Percentiles rank a stretch among this genome's conserved stretches.
Evolutionary conservation across 148 eudicot genomes (phyloP).

Genomic region (Tetragonia tetragonoides): DNA sequence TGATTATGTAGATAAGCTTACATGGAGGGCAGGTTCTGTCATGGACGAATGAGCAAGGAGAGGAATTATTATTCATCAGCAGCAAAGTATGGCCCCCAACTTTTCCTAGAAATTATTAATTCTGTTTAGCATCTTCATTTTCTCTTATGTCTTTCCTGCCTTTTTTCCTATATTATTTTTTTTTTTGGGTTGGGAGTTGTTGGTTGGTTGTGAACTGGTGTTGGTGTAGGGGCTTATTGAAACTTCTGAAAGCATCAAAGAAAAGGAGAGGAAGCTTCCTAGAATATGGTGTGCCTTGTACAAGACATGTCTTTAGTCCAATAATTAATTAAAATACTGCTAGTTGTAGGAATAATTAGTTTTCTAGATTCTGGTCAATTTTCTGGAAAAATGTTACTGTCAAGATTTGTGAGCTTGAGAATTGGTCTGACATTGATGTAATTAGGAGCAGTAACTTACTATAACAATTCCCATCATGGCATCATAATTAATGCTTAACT

Average conservation of each 20-base stretch:
- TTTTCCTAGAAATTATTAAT: neutral
- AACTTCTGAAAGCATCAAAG: neutral
- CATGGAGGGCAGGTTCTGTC: constrained; percentile 95
- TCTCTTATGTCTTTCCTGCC: neutral
- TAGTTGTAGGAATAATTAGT: neutral
- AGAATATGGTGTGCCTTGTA: neutral
- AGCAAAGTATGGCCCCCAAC: constrained; percentile 55
- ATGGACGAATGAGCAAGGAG: constrained; percentile 82
- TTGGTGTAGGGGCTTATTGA: no score
- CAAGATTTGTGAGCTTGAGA: constrained; percentile 9
- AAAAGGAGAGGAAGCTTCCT: constrained; percentile 8
- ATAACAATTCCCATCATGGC: neutral
- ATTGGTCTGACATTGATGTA: constrained; percentile 3
- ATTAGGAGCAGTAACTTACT: neutral
- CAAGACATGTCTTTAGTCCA: neutral
- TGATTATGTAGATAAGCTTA: constrained; percentile 63
- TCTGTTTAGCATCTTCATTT: neutral
- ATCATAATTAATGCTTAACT: neutral
- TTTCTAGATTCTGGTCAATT: constrained; percentile 9
- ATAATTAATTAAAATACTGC: neutral
- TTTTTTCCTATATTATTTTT: no score
- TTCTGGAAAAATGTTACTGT: constrained; percentile 19
- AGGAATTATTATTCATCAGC: constrained; percentile 78
- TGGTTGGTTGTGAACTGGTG: no score
- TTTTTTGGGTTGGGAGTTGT: no score